These are phyloP conservation scores for Syncephalis plumigaleata DNA, from an alignment of 371 early-diverging fungal species.

Conservation along the genomic window DNA sequence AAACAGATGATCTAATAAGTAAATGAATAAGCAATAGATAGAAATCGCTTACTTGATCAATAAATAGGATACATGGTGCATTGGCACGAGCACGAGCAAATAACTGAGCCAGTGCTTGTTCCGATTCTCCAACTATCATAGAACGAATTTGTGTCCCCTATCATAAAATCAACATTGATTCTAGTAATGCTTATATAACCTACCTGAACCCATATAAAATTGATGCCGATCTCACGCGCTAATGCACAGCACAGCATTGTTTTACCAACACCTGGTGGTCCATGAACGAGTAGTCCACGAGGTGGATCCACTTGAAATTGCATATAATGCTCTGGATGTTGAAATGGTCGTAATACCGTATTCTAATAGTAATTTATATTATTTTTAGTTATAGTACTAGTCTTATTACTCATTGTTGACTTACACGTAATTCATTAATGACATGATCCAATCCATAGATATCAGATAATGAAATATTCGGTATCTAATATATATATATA, in stretches of 20 bases:
- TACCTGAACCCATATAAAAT: slow-evolving; percentile 57
- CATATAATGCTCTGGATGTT: slow-evolving; percentile 68
- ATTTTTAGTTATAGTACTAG: slow-evolving; percentile 1
- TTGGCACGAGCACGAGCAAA: slow-evolving; percentile 59
- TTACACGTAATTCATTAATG: slow-evolving; percentile 36
- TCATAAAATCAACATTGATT: neutral
- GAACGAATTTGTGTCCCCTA: slow-evolving; percentile 25
- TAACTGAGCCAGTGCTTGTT: slow-evolving; percentile 46
- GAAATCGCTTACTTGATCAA: slow-evolving; percentile 41
- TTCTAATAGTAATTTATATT: too few species aligned
- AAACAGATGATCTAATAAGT: neutral
- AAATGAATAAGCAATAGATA: neutral
- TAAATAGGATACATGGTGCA: slow-evolving; percentile 67
- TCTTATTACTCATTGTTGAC: neutral
- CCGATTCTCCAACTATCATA: slow-evolving; percentile 70
- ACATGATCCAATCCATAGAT: slow-evolving; percentile 44
- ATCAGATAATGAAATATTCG: slow-evolving; percentile 34
- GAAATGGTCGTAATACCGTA: slow-evolving; percentile 32
- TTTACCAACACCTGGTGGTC: slow-evolving; percentile 99
- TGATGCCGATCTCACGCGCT: slow-evolving; percentile 63
- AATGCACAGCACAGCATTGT: slow-evolving; percentile 94
- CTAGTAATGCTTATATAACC: neutral
- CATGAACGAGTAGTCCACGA: slow-evolving; percentile 92
- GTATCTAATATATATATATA: slow-evolving; percentile 27
- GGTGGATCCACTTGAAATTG: slow-evolving; percentile 88